Evolutionary conservation across 257 asterid species (phyloP).

Genomic region (Craterostigma plantagineum): DNA sequence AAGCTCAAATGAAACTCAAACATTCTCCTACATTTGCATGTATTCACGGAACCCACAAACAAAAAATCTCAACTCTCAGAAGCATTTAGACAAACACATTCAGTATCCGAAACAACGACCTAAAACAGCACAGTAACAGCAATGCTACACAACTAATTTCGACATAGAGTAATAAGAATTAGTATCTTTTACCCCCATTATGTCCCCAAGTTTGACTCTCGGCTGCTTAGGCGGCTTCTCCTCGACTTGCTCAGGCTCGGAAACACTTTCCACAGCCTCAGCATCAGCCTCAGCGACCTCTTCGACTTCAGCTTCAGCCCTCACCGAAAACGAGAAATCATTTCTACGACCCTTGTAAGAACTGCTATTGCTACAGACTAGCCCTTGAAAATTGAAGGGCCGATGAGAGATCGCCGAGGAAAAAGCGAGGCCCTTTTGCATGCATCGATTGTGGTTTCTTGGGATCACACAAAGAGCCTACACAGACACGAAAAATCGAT

Average conservation of each 20-base stretch:
- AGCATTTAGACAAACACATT: no score
- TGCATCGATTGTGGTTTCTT: slow-evolving; percentile 8
- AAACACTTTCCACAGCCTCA: slow-evolving; percentile 9
- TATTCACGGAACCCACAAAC: no score
- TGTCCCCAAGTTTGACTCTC: slow-evolving; percentile 64
- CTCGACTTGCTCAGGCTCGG: slow-evolving; percentile 11
- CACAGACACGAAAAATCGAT: not conserved
- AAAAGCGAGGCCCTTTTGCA: slow-evolving; percentile 25
- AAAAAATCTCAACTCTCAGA: no score
- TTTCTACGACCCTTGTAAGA: slow-evolving; percentile 14
- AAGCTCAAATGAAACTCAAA: no score
- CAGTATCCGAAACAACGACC: not conserved
- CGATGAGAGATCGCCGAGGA: slow-evolving; percentile 19
- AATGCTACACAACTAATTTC: not conserved
- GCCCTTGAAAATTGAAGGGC: slow-evolving; percentile 11
- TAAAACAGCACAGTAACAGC: slow-evolving; percentile 4
- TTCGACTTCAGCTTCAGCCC: slow-evolving; percentile 44
- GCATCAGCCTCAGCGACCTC: slow-evolving; percentile 21
- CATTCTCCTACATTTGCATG: no score
- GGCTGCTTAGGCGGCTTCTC: slow-evolving; percentile 44
- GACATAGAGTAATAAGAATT: not conserved
- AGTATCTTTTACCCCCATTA: slow-evolving; percentile 72
- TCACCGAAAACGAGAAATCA: slow-evolving; percentile 19
- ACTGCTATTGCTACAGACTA: slow-evolving; percentile 17
- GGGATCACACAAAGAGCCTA: slow-evolving; percentile 42